These are phyloP conservation scores for Claviceps spartinae DNA, from an alignment of 2,329 filamentous ascomycete species.

Conservation along the genomic window DNA sequence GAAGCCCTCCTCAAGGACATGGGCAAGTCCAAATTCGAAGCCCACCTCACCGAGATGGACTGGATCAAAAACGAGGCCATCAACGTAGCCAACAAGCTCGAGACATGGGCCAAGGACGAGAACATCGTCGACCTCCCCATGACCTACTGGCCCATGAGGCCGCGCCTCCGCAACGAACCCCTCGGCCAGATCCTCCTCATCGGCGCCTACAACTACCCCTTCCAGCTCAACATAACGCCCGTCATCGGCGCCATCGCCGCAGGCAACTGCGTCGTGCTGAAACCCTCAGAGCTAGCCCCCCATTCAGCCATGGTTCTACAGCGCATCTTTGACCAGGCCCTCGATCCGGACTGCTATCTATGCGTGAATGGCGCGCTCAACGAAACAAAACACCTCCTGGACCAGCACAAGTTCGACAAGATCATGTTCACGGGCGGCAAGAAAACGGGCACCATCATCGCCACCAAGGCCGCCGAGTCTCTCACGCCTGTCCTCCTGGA, in stretches of 20 bases:
- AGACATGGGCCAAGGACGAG: conserved; percentile 76
- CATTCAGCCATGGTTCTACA: conserved; percentile 65
- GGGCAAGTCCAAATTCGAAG: conserved; percentile 63
- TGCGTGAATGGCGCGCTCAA: conserved; percentile 70
- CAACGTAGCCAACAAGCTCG: conserved; percentile 62
- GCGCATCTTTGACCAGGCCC: conserved; percentile 59
- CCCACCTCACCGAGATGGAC: conserved; percentile 58
- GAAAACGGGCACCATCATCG: conserved; percentile 70
- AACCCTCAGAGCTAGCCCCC: conserved; percentile 77
- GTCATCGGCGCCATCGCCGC: conserved; percentile 83
- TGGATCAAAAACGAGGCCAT: conserved; percentile 74
- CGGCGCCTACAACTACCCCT: conserved; percentile 86
- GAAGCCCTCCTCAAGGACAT: conserved; percentile 70
- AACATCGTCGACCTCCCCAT: conserved; percentile 54
- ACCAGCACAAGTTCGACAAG: conserved; percentile 83
- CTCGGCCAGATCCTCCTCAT: conserved; percentile 74
- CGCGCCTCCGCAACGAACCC: conserved; percentile 75
- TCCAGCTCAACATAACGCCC: conserved; percentile 66
- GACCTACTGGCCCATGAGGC: conserved; percentile 53
- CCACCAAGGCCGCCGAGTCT: conserved; percentile 77
- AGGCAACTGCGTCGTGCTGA: conserved; percentile 79
- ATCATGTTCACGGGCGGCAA: conserved; percentile 88
- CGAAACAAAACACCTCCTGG: conserved; percentile 69
- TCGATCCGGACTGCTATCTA: conserved; percentile 65
- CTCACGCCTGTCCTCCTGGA: conserved; percentile 82